Evolutionary conservation across 345 rosid genomes (phyloP).

Genomic region (Aquilaria sinensis): DNA sequence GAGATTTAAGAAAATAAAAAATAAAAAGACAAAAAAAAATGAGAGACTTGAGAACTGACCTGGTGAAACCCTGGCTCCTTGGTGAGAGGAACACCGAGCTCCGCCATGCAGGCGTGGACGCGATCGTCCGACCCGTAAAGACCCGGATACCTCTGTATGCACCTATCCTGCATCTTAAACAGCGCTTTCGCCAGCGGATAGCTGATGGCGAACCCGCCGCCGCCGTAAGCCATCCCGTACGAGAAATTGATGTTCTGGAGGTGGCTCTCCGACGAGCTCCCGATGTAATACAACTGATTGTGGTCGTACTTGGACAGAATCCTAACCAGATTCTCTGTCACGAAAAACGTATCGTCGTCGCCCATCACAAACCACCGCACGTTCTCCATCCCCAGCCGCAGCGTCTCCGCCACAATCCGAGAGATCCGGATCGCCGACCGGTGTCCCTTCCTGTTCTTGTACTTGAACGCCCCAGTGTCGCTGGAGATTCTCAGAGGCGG

Average conservation of each 20-base stretch:
- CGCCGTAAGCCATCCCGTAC: slow-evolving; percentile 80
- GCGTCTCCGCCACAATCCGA: slow-evolving; percentile 56
- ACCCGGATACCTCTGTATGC: slow-evolving; percentile 46
- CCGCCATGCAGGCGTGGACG: slow-evolving; percentile 83
- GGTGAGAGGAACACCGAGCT: slow-evolving; percentile 84
- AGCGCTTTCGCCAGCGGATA: slow-evolving; percentile 57
- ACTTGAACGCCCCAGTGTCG: slow-evolving; percentile 39
- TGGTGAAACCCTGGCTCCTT: slow-evolving; percentile 76
- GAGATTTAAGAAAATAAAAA: neutral
- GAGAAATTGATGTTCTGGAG: slow-evolving; percentile 60
- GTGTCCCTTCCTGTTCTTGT: slow-evolving; percentile 37
- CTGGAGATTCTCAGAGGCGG: slow-evolving; percentile 53
- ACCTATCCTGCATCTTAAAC: slow-evolving; percentile 58
- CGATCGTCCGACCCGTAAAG: slow-evolving; percentile 83
- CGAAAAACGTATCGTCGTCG: slow-evolving; percentile 76
- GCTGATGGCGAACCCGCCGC: slow-evolving; percentile 88
- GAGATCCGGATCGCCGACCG: slow-evolving; percentile 64
- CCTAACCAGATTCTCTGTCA: slow-evolving; percentile 51
- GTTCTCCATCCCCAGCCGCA: slow-evolving; percentile 34
- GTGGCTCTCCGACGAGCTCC: slow-evolving; percentile 74
- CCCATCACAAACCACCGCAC: slow-evolving; percentile 91
- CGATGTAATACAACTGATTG: slow-evolving; percentile 53
- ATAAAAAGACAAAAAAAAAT: neutral
- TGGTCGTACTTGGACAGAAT: slow-evolving; percentile 73
- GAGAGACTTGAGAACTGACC: slow-evolving; percentile 33